Evolutionary conservation across 768 basidiomycete genomes (phyloP).

Genomic region (Macrolepiota dolichaula): DNA sequence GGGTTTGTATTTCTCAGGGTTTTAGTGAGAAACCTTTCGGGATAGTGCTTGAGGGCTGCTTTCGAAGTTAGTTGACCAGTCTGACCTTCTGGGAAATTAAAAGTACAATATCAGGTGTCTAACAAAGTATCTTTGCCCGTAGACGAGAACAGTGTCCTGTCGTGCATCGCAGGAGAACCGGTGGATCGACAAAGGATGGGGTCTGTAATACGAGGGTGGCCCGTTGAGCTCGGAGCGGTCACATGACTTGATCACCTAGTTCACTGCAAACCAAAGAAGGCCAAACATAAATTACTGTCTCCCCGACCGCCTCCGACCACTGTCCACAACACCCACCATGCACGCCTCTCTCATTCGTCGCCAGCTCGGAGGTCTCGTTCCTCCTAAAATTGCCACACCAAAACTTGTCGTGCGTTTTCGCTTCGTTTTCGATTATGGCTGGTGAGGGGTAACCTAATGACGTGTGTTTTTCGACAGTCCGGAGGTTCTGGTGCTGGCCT

Average conservation of each 20-base stretch:
- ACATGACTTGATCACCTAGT: background rate
- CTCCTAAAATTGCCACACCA: constrained; percentile 94
- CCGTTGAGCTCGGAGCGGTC: background rate
- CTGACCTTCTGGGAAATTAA: too few relatives aligned
- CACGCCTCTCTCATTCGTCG: constrained; percentile 68
- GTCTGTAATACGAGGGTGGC: too few relatives aligned
- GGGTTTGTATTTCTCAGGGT: too few relatives aligned
- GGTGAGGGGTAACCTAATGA: background rate
- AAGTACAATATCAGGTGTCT: too few relatives aligned
- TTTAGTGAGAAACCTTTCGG: too few relatives aligned
- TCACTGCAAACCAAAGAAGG: constrained; percentile 14
- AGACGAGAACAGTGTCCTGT: too few relatives aligned
- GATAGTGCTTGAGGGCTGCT: too few relatives aligned
- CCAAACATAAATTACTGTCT: constrained; percentile 16
- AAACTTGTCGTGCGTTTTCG: constrained; percentile 68
- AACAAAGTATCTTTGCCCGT: too few relatives aligned
- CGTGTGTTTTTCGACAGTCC: constrained; percentile 48
- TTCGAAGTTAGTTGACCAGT: too few relatives aligned
- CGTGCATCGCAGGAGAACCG: too few relatives aligned
- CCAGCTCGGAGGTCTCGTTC: constrained; percentile 80
- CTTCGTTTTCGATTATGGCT: background rate
- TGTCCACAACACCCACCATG: constrained; percentile 25
- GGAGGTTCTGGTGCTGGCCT: constrained; percentile 81
- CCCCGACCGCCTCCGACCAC: constrained; percentile 26
- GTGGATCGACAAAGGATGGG: too few relatives aligned